Base-by-base conservation (phyloP, 306 rosid species). In the Quercus bicolor region DNA sequence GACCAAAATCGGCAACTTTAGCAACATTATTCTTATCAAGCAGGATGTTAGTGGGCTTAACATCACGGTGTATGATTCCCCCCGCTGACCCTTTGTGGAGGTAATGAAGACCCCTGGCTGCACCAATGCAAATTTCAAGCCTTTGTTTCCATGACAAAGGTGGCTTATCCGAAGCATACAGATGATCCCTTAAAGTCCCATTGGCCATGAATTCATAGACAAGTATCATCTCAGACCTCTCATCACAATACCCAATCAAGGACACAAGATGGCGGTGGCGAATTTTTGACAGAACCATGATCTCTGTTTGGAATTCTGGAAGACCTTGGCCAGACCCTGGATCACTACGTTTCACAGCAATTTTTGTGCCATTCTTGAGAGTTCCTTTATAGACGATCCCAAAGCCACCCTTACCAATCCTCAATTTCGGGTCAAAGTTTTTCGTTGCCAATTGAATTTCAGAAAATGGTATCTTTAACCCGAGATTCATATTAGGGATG, bases 61-160 rank as follows among this genome's bases (percentile, higher is more conserved):
- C 88, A 20, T 90, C 91, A 0, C 85, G 84, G 73, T 90, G 91
- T 69, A 90, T 90, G 73, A 84, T 90, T 12, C 93, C 86, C 3
- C 85, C 81, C 0, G 91, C 71, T 64, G 83, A 79, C 69, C 90
- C 91, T 74, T 72, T 84, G 85, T 88, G 89, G 77, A 88, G 87
- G 78, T 90, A 90, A 20, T 90, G 79, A 56, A 90, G 83, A 34
- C 94, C 91, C 55, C 76, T 84, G 5, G 88, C 88, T 11, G 92
- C 85, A 51, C 88, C 92, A n/a, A 84, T 88, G 78, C 91, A 88
- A 24, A 90, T 90, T 40, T 90, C 90, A 37, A 88, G 90, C 75
- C 91, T 84, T 65, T 71, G 87, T 77, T 84, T 86, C 91, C 90
- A 87, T 18, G 89, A 4, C 84, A 88, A 81, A 43, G 70, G 73